phyloP scores from a whole-genome alignment of 2,329 filamentous ascomycete species.

The Niveomyces coronatus region DNA sequence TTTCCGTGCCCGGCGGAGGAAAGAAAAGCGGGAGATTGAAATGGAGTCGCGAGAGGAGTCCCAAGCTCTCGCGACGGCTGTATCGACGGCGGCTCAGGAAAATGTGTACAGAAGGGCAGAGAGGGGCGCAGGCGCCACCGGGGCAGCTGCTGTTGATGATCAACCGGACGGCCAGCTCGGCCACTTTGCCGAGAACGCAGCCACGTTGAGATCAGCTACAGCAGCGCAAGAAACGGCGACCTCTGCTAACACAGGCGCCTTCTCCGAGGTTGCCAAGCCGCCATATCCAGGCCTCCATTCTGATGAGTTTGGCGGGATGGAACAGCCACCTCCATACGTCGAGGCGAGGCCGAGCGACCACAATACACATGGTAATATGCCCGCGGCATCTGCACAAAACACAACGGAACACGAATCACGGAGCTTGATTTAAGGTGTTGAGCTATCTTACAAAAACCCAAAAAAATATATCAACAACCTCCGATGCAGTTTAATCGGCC shows the following conservation, averaged over 20 bases:
- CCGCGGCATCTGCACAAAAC: neutral
- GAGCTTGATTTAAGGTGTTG: neutral
- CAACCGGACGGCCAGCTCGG: too few species aligned
- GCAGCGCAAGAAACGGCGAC: neutral
- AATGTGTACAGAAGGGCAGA: neutral
- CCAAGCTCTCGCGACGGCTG: neutral
- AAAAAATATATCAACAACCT: too few species aligned
- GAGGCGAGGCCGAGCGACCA: neutral
- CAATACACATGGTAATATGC: neutral
- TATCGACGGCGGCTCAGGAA: neutral
- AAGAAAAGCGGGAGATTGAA: constrained; percentile 4
- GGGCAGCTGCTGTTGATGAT: too few species aligned
- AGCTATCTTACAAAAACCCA: too few species aligned
- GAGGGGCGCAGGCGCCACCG: too few species aligned
- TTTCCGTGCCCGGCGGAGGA: constrained; percentile 2
- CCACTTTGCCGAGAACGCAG: too few species aligned
- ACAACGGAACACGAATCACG: neutral
- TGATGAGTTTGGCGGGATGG: constrained; percentile 1
- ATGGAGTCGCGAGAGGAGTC: constrained; percentile 8
- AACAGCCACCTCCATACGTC: constrained; percentile 4
- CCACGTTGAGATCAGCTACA: neutral
- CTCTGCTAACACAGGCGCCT: too few species aligned
- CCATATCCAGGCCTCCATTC: constrained; percentile 3
- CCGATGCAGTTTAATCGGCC: too few species aligned
- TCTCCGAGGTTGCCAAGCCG: neutral